Base-by-base conservation (phyloP, 2,329 filamentous ascomycete genomes). In the Diaporthe humulicola region DNA sequence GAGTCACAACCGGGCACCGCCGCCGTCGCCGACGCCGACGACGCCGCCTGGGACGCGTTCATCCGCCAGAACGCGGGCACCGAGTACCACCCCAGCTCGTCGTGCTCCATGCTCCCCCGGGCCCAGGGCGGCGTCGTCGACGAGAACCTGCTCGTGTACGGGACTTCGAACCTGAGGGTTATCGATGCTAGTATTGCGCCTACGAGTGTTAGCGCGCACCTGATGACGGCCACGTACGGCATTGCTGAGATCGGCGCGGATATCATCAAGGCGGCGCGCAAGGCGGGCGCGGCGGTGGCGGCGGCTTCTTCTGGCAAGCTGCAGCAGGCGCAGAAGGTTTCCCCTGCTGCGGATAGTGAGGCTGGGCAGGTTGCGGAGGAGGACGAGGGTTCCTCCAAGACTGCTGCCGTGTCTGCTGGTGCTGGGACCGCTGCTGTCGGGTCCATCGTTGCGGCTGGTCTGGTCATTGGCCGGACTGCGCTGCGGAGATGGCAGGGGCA, bases 121-220 rank as follows among this genome's bases (percentile, higher is more conserved):
- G 81, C 81, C 17, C 78, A 84, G 9, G 87, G 86, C 14, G 87
- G 86, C 25, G 87, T 88, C 14, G 86, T 88, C 1, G 83, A 85
- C 74, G 75, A 83, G 22, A 75, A 84, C 15, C 77, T 88, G 67
- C 75, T 80, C 58, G 87, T 88, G 0, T 87, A 87, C 75, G 87
- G 87, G 2, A 84, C 83, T 4, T 76, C 80, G 40, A 85, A 85
- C 67, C 79, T 88, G 58, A 82, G 87, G 5, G 81, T 88, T 10
- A 83, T 87, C 2, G 87, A 88, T 74, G 84, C 85, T 2, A 85
- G 85, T 56, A 81, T 87, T 36, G 84, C 88, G 56, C 87, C 87
- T 2, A 79, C 87, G 36, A 61, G 79, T 28, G 77, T 77, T 0
- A 79, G 79, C 0, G 79, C 78, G 6, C 79, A 80, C 58, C 76